Conservation (phyloP, 2,329 filamentous ascomycete genomes). For the Fusarium torulosum region DNA sequence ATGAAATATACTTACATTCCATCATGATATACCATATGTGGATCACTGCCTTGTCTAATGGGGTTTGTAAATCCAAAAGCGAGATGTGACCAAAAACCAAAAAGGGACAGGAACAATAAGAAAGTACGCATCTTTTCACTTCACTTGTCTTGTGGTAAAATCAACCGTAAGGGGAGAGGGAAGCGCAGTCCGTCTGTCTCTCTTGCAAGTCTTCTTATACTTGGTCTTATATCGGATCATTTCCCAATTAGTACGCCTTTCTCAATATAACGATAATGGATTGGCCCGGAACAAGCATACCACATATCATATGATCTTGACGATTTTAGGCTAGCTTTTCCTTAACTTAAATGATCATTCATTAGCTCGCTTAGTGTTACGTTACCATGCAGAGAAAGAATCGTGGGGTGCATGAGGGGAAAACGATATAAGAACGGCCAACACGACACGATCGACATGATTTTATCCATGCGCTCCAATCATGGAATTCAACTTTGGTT, state of each 20-base stretch:
- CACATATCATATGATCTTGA: no score
- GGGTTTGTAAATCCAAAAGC: conserved; percentile 7
- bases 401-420: conserved; percentile 5
- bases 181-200: no score
- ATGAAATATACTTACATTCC: not conserved
- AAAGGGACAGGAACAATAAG: not conserved
- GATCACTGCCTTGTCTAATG: conserved; percentile 3
- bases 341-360: no score
- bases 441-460: not conserved
- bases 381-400: not conserved
- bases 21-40: conserved; percentile 2
- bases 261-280: no score
- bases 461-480: conserved; percentile 8
- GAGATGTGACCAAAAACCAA: not conserved
- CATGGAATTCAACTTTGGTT: no score
- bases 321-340: not conserved
- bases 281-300: no score
- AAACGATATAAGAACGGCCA: not conserved
- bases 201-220: no score
- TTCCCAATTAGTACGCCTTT: not conserved
- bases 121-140: not conserved
- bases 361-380: not conserved
- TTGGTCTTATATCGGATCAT: not conserved
- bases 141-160: no score
- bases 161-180: no score